Conservation (phyloP, 768 basidiomycete species). For the Mycena sanguinolenta region DNA sequence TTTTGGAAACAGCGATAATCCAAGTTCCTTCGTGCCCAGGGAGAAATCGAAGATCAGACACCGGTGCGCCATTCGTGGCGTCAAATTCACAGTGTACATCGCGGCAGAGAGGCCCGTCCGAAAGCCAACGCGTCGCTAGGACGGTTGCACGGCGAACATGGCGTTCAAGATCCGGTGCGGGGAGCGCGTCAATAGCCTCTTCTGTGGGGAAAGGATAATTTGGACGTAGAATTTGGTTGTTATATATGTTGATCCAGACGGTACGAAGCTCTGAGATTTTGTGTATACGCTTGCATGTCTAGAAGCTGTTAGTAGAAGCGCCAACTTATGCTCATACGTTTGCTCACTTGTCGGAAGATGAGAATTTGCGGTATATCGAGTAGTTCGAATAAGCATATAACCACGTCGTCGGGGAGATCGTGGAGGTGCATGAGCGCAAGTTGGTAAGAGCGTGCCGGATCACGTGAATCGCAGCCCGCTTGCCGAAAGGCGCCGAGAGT, state of each 20-base stretch:
- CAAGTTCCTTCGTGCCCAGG: conserved; percentile 58
- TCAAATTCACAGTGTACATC: conserved; percentile 42
- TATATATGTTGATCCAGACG: conserved; percentile 70
- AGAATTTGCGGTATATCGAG: conserved; percentile 19
- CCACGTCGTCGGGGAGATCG: conserved; percentile 24
- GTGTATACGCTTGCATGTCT: conserved; percentile 67
- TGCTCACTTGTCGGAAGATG: conserved; percentile 20
- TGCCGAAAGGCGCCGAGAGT: too few relatives aligned
- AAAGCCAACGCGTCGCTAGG: conserved; percentile 66
- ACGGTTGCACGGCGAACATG: conserved; percentile 58
- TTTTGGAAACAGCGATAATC: conserved; percentile 67
- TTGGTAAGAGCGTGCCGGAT: too few relatives aligned
- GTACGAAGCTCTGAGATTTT: conserved; percentile 61
- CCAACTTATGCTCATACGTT: neutral
- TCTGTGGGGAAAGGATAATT: conserved; percentile 65
- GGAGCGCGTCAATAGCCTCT: conserved; percentile 49
- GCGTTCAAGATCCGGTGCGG: conserved; percentile 59
- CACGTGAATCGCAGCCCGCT: too few relatives aligned
- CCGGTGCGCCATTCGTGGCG: conserved; percentile 54
- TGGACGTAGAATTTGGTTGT: conserved; percentile 54
- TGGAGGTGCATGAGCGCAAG: neutral
- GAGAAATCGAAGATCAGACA: conserved; percentile 69
- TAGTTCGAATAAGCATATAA: conserved; percentile 20
- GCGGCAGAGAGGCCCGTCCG: conserved; percentile 30
- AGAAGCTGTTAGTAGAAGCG: neutral